phyloP scores from a whole-genome alignment of 495 filamentous ascomycete species.

The Penicillium goetzii region DNA sequence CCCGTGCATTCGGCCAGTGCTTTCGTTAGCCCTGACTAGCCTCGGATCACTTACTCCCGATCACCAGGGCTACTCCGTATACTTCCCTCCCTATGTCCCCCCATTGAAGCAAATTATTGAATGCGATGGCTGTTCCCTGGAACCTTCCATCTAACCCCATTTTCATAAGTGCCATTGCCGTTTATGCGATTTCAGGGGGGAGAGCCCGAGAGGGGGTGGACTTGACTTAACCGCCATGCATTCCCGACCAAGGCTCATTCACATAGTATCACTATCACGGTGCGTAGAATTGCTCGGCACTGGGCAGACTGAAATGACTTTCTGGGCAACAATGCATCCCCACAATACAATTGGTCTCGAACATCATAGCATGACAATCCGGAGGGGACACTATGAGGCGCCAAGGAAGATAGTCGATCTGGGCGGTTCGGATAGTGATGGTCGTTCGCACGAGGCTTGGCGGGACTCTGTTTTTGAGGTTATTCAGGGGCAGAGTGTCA shows the following conservation, averaged over 20 bases:
- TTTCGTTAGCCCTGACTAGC: slow-evolving; percentile 9
- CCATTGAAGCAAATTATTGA: not conserved
- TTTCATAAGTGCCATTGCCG: not conserved
- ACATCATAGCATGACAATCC: not conserved
- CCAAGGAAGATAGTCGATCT: slow-evolving; percentile 29
- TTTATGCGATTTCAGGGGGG: not conserved
- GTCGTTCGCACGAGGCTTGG: slow-evolving; percentile 23
- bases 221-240: not conserved
- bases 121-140: not conserved
- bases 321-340: slow-evolving; percentile 7
- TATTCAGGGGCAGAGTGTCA: slow-evolving; percentile 22
- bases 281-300: too few relatives aligned
- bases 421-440: slow-evolving; percentile 13
- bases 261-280: too few relatives aligned
- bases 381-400: slow-evolving; percentile 7
- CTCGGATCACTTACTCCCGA: slow-evolving; percentile 8
- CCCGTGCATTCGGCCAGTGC: not conserved
- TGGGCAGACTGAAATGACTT: not conserved
- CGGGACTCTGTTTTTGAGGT: slow-evolving; percentile 26
- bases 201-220: too few relatives aligned
- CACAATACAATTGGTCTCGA: slow-evolving; percentile 16
- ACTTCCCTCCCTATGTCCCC: not conserved
- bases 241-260: too few relatives aligned
- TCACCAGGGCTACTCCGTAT: too few relatives aligned
- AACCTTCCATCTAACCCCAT: not conserved